Conservation (phyloP, 2,329 filamentous ascomycete species). For the Sclerotinia sclerotiorum region DNA sequence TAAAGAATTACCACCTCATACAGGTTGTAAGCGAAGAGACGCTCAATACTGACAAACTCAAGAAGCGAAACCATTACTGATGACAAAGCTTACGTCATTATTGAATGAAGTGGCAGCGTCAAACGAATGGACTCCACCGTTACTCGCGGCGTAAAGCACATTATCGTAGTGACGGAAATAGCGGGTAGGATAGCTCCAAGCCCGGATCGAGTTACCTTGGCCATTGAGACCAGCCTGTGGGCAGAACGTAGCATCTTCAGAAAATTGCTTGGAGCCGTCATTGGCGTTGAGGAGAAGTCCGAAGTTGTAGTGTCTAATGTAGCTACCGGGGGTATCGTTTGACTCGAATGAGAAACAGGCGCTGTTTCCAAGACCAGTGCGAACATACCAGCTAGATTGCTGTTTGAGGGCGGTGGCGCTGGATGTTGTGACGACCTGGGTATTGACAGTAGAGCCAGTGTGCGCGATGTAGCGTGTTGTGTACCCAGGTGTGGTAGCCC, state of each 20-base stretch:
- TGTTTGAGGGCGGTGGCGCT: conserved; percentile 51
- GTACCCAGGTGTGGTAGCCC: conserved; percentile 55
- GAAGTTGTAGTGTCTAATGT: conserved; percentile 57
- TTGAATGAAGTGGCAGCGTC: conserved; percentile 52
- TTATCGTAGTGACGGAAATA: conserved; percentile 56
- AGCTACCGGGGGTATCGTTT: conserved; percentile 56
- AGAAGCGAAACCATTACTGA: conserved; percentile 47
- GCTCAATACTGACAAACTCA: conserved; percentile 31
- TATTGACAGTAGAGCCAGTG: conserved; percentile 51
- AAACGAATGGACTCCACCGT: conserved; percentile 56
- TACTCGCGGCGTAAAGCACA: conserved; percentile 50
- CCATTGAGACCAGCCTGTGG: conserved; percentile 52
- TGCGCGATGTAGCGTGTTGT: conserved; percentile 57
- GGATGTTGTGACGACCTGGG: conserved; percentile 53
- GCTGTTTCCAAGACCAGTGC: conserved; percentile 55
- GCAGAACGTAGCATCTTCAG: conserved; percentile 65
- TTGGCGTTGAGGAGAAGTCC: conserved; percentile 50
- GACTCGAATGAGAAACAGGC: conserved; percentile 63
- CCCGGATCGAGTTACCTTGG: conserved; percentile 51
- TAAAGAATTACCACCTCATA: neutral
- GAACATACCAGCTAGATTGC: conserved; percentile 54
- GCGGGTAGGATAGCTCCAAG: conserved; percentile 61
- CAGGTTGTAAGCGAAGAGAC: neutral
- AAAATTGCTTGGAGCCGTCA: conserved; percentile 56
- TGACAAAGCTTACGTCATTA: conserved; percentile 54